These are phyloP conservation scores for Colletotrichum truncatum DNA, from an alignment of 2,329 filamentous ascomycete species.

Conservation along the genomic window DNA sequence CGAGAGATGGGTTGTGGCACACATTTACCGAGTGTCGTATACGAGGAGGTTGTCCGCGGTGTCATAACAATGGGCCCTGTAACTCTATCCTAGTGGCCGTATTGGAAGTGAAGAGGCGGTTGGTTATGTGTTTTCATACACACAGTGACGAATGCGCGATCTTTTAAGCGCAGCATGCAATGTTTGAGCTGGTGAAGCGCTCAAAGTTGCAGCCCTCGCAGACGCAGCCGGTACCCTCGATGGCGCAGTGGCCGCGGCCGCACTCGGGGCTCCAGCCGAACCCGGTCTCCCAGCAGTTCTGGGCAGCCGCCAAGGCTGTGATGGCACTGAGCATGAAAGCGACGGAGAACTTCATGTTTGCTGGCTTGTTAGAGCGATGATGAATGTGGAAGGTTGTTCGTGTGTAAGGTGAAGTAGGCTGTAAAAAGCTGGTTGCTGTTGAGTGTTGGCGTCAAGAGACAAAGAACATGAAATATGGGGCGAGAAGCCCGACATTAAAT, in stretches of 20 bases:
- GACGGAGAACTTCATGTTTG: neutral
- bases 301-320: neutral
- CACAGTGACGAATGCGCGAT: neutral
- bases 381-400: neutral
- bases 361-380: neutral
- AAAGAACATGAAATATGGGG: too few species aligned
- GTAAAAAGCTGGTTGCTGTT: neutral
- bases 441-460: too few species aligned
- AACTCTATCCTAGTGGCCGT: too few species aligned
- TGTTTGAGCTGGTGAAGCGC: neutral
- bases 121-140: too few species aligned
- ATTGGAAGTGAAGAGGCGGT: too few species aligned
- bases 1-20: too few species aligned
- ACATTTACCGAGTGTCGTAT: too few species aligned
- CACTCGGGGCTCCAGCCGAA: neutral
- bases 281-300: neutral
- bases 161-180: neutral
- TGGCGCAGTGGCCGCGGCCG: neutral
- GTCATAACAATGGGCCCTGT: too few species aligned
- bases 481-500: too few species aligned
- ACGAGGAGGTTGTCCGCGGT: too few species aligned
- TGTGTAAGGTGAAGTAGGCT: neutral
- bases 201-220: neutral
- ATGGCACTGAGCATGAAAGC: neutral
- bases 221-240: neutral